Percentiles rank a stretch among this genome's conserved stretches.
phyloP scores from a whole-genome alignment of 305 asterid species.

The Withania somnifera region DNA sequence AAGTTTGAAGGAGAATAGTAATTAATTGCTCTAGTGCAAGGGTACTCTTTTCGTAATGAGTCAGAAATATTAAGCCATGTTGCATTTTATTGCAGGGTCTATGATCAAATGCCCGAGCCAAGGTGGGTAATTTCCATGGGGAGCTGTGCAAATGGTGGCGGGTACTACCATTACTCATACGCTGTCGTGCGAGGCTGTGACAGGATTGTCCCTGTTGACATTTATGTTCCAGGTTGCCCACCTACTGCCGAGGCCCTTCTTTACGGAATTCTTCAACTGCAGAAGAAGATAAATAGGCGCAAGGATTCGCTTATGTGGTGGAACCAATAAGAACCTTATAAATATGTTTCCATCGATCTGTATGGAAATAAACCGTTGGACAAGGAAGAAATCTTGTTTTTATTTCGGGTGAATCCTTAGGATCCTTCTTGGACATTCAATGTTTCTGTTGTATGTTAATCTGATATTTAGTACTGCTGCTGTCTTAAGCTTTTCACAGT shows the following conservation, averaged over 20 bases:
- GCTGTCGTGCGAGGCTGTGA: constrained; percentile 43
- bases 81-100: constrained; percentile 20
- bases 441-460: not conserved
- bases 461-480: not conserved
- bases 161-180: constrained; percentile 40
- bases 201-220: constrained; percentile 42
- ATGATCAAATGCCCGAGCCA: constrained; percentile 50
- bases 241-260: constrained; percentile 43
- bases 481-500: not conserved
- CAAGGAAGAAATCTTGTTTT: not conserved
- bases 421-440: not conserved
- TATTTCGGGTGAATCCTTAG: not conserved
- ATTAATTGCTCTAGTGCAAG: not conserved
- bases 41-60: not conserved
- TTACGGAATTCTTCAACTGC: constrained; percentile 35
- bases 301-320: constrained; percentile 37
- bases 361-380: not conserved
- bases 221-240: constrained; percentile 45
- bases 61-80: not conserved
- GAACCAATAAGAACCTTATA: constrained; percentile 21
- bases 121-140: constrained; percentile 50
- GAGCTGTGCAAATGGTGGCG: constrained; percentile 44
- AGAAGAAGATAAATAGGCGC: constrained; percentile 43
- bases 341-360: not conserved
- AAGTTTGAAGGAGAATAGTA: not conserved